phyloP scores from a whole-genome alignment of 1,284 basidiomycete genomes.

The Ceratobasidium sp. region DNA sequence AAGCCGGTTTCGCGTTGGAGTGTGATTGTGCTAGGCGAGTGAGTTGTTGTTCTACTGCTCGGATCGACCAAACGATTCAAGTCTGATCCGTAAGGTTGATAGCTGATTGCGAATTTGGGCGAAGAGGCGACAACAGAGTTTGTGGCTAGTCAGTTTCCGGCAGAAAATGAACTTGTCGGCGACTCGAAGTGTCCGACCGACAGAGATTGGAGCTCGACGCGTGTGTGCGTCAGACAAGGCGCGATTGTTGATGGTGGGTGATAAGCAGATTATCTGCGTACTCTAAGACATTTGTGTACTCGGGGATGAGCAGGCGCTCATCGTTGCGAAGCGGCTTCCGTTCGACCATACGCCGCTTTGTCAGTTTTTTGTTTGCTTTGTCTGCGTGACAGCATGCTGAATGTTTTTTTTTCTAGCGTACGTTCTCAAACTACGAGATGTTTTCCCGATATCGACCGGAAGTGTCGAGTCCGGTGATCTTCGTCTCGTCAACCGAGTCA shows the following conservation, averaged over 20 bases:
- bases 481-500: slow-evolving; percentile 11
- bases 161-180: not conserved
- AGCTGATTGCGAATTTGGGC: not conserved
- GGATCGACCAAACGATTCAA: not conserved
- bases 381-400: not conserved
- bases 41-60: no score
- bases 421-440: slow-evolving; percentile 1
- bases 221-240: slow-evolving; percentile 28
- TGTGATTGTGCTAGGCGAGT: not conserved
- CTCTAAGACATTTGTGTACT: not conserved
- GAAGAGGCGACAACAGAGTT: not conserved
- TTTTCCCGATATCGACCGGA: slow-evolving; percentile 4
- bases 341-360: slow-evolving; percentile 12
- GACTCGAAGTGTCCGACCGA: not conserved
- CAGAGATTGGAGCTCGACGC: not conserved
- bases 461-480: not conserved
- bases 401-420: slow-evolving; percentile 3
- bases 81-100: not conserved
- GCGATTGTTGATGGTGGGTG: slow-evolving; percentile 24
- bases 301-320: slow-evolving; percentile 18
- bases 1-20: not conserved
- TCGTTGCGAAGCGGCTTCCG: slow-evolving; percentile 16
- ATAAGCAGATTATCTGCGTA: not conserved
- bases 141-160: slow-evolving; percentile 10
- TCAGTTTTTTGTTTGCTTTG: slow-evolving; percentile 17